Evolutionary conservation across 768 basidiomycete genomes (phyloP).

Genomic region (Pleurotus sapidus): DNA sequence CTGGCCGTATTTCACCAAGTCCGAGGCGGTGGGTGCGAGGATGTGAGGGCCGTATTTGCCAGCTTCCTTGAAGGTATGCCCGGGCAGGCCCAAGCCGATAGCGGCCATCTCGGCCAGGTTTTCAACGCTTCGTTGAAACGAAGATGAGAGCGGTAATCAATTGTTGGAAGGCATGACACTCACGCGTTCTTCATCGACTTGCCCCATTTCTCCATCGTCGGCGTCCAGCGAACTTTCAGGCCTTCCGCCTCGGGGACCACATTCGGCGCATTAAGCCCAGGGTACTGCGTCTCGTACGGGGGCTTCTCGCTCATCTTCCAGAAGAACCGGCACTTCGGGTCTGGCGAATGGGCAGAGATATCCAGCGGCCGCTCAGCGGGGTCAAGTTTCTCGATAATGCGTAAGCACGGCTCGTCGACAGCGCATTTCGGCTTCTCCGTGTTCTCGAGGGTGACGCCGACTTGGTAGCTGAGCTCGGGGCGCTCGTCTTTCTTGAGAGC

Average conservation of each 20-base stretch:
- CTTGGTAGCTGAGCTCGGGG: slow-evolving; percentile 87
- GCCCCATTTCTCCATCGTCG: slow-evolving; percentile 85
- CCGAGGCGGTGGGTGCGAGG: slow-evolving; percentile 92
- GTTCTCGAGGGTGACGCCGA: slow-evolving; percentile 94
- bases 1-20: slow-evolving; percentile 74
- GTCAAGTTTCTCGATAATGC: slow-evolving; percentile 74
- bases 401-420: slow-evolving; percentile 77
- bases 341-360: slow-evolving; percentile 72
- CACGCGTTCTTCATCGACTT: slow-evolving; percentile 85
- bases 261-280: slow-evolving; percentile 76
- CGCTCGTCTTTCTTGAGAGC: slow-evolving; percentile 73
- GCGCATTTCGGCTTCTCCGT: slow-evolving; percentile 92
- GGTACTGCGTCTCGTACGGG: slow-evolving; percentile 77
- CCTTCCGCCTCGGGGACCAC: slow-evolving; percentile 66
- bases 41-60: slow-evolving; percentile 87
- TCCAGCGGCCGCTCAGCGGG: slow-evolving; percentile 84
- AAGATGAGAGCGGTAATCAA: slow-evolving; percentile 2
- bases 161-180: slow-evolving; percentile 21
- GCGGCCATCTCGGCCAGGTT: slow-evolving; percentile 88
- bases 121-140: slow-evolving; percentile 56
- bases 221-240: slow-evolving; percentile 64
- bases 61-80: slow-evolving; percentile 70
- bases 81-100: slow-evolving; percentile 74
- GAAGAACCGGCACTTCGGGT: slow-evolving; percentile 95
- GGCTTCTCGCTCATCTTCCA: slow-evolving; percentile 78